Evolutionary conservation across 805 yeast genomes (phyloP).

Genomic region (Saturnispora sanitii): DNA sequence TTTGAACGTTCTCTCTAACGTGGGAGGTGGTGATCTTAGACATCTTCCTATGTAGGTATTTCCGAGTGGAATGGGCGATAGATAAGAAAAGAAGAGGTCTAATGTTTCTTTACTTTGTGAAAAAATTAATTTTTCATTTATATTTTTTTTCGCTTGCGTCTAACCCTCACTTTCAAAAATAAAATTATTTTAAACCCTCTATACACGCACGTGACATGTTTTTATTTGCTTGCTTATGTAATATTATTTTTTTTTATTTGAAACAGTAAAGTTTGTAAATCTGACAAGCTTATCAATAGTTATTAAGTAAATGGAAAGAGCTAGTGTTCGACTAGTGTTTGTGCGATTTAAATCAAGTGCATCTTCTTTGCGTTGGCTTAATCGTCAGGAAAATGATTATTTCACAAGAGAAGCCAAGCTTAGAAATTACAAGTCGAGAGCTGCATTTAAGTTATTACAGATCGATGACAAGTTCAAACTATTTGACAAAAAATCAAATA

Average conservation of each 20-base stretch:
- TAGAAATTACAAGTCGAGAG: conserved; percentile 64
- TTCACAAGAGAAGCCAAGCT: conserved; percentile 59
- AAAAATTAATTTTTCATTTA: neutral
- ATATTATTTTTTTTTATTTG: neutral
- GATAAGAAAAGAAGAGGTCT: conserved; percentile 8
- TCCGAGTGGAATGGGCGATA: conserved; percentile 44
- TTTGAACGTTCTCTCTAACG: conserved; percentile 94
- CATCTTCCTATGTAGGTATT: conserved; percentile 37
- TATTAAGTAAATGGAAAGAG: too few species aligned
- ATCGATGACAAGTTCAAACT: conserved; percentile 55
- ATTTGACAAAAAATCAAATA: conserved; percentile 26
- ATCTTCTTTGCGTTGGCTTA: conserved; percentile 66
- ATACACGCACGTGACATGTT: conserved; percentile 12
- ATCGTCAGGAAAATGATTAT: conserved; percentile 55
- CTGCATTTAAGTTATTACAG: conserved; percentile 81
- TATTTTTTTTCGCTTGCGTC: neutral
- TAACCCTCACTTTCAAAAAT: conserved; percentile 1
- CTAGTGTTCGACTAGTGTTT: neutral
- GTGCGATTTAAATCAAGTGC: conserved; percentile 21
- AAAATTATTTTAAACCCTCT: conserved; percentile 9
- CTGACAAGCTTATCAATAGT: too few species aligned
- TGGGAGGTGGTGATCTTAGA: conserved; percentile 85
- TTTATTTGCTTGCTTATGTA: neutral
- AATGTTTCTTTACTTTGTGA: neutral
- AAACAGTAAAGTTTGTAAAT: neutral